Conservation (phyloP, 2,329 filamentous ascomycete species). For the Colletotrichum neosansevieriae region DNA sequence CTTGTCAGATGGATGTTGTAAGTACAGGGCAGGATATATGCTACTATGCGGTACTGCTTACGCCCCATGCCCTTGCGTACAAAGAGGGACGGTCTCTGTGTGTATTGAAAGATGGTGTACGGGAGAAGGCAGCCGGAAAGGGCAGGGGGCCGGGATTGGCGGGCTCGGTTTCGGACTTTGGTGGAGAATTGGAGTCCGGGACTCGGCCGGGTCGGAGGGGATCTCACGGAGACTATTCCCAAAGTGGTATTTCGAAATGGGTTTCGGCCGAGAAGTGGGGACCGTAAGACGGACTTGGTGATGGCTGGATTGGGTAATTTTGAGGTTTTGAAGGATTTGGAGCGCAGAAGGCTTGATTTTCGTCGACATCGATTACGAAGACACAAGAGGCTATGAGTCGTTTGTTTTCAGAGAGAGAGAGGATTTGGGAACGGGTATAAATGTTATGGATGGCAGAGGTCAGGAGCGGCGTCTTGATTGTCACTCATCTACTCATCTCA, state of each 20-base stretch:
- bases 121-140: too few species aligned
- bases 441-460: neutral
- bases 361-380: neutral
- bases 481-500: neutral
- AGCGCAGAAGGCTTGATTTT: too few species aligned
- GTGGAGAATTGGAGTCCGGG: neutral
- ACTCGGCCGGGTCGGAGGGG: neutral
- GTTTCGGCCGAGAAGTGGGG: slow-evolving; percentile 35
- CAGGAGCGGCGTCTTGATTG: neutral
- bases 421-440: neutral
- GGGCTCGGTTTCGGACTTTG: neutral
- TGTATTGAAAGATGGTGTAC: too few species aligned
- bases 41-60: too few species aligned
- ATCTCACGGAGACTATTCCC: slow-evolving; percentile 2
- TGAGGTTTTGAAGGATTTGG: too few species aligned
- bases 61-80: too few species aligned
- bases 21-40: too few species aligned
- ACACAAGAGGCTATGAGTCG: neutral
- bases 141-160: too few species aligned
- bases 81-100: too few species aligned
- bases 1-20: too few species aligned
- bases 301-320: neutral
- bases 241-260: slow-evolving; percentile 1
- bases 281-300: neutral
- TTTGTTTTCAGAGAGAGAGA: neutral